These are phyloP conservation scores for Candida morakotiae DNA, from an alignment of 805 yeast species.

Conservation along the genomic window DNA sequence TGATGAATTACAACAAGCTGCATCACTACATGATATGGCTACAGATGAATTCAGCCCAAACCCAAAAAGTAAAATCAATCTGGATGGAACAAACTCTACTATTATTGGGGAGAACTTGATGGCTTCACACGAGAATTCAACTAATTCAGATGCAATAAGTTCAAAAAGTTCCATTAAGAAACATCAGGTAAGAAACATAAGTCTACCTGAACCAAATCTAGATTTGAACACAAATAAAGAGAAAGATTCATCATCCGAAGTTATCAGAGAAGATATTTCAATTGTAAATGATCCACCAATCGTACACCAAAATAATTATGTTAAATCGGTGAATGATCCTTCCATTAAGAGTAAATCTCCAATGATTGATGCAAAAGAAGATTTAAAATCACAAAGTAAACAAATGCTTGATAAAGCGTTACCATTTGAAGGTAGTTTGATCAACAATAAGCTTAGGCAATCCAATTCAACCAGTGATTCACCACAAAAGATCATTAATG, in stretches of 20 bases:
- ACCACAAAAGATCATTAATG: conserved; percentile 9
- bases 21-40: conserved; percentile 26
- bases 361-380: conserved; percentile 26
- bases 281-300: neutral
- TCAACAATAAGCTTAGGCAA: conserved; percentile 20
- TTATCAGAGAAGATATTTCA: neutral
- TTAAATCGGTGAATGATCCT: conserved; percentile 8
- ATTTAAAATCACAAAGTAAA: conserved; percentile 10
- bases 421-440: conserved; percentile 13
- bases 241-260: neutral
- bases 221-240: conserved; percentile 13
- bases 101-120: conserved; percentile 36
- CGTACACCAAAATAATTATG: neutral
- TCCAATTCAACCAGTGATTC: conserved; percentile 6
- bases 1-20: conserved; percentile 29
- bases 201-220: conserved; percentile 34
- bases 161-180: neutral
- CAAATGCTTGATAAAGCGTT: neutral
- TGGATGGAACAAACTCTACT: conserved; percentile 19
- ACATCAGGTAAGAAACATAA: conserved; percentile 3
- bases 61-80: neutral
- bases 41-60: conserved; percentile 21
- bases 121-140: conserved; percentile 22
- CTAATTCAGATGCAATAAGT: conserved; percentile 12
- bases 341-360: conserved; percentile 41